Conservation (phyloP, 2,329 filamentous ascomycete genomes). For the Verticillium tricorpus region DNA sequence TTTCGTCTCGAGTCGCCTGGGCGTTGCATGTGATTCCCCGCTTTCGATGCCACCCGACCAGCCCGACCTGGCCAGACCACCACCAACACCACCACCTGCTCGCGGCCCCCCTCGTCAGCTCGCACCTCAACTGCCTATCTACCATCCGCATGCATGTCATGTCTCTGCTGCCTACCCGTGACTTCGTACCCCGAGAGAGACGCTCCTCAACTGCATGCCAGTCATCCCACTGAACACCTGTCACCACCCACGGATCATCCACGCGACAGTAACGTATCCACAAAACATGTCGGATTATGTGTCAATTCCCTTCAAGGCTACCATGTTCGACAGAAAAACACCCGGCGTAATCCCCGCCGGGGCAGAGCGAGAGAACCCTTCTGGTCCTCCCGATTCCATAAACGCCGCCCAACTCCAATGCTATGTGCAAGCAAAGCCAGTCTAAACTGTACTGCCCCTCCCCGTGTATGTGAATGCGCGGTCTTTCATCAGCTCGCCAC, state of each 20-base stretch:
- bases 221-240: not conserved
- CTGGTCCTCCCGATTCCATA: not conserved
- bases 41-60: not conserved
- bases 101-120: not conserved
- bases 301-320: not conserved
- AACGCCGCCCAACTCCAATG: not conserved
- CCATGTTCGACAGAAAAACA: not conserved
- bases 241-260: not conserved
- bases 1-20: not conserved
- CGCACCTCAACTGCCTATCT: not conserved
- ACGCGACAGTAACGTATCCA: not conserved
- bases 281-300: not conserved
- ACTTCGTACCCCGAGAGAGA: not conserved
- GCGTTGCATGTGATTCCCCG: conserved; percentile 3
- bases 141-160: not conserved
- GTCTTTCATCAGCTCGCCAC: not conserved
- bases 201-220: too few relatives aligned
- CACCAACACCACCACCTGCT: not conserved
- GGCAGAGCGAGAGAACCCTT: not conserved
- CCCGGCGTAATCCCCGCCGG: not conserved
- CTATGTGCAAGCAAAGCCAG: not conserved
- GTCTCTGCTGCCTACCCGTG: not conserved
- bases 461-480: not conserved
- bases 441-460: not conserved
- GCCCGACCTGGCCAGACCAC: not conserved